Percentiles rank a stretch among this genome's conserved stretches.
phyloP scores from a whole-genome alignment of 2,329 filamentous ascomycete genomes.

The Chaetomium strumarium region DNA sequence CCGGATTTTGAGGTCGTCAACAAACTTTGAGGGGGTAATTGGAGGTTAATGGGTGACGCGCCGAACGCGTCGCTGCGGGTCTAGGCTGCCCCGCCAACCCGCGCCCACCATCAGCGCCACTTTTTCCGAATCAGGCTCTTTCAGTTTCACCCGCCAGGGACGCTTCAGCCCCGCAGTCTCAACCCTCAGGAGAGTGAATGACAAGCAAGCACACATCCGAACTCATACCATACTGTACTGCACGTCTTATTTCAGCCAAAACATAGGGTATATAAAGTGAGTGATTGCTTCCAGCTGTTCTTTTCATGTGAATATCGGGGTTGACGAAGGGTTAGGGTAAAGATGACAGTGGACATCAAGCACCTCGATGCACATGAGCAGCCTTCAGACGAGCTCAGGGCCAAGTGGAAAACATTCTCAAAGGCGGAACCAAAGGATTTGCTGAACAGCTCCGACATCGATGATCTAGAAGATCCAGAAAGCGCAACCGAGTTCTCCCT shows the following conservation, averaged over 20 bases:
- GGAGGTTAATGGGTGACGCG: conserved; percentile 16
- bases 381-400: conserved; percentile 64
- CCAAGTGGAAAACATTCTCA: conserved; percentile 69
- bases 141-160: neutral
- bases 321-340: neutral
- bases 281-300: neutral
- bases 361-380: conserved; percentile 70
- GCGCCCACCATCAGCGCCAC: neutral
- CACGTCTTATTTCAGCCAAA: neutral
- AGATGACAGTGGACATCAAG: conserved; percentile 39
- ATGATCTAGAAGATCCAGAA: conserved; percentile 41
- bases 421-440: conserved; percentile 51
- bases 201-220: neutral
- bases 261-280: neutral
- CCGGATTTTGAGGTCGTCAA: conserved; percentile 21
- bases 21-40: conserved; percentile 14
- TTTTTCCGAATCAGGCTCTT: neutral
- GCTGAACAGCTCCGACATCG: conserved; percentile 48
- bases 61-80: conserved; percentile 15
- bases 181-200: neutral
- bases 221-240: neutral
- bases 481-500: conserved; percentile 41
- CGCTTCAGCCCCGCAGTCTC: neutral
- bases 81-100: conserved; percentile 10
- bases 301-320: neutral